Evolutionary conservation across 805 yeast genomes (phyloP).

Genomic region (Dipodascopsis tothii): DNA sequence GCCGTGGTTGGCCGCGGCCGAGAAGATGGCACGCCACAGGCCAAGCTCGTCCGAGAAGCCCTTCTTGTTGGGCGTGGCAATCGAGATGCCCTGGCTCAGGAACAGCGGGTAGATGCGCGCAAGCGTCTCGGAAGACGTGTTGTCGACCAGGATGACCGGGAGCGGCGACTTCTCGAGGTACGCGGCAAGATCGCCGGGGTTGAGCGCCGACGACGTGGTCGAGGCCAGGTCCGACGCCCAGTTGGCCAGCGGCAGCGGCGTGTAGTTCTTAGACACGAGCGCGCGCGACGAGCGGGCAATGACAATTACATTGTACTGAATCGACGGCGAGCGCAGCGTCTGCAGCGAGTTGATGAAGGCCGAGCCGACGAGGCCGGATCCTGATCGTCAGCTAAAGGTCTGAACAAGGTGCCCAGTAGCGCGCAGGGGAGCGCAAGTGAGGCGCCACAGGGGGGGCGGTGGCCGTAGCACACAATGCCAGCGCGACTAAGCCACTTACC

Average conservation of each 20-base stretch:
- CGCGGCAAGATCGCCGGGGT: conserved; percentile 51
- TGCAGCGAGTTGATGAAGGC: conserved; percentile 67
- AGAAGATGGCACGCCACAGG: conserved; percentile 71
- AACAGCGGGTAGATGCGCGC: conserved; percentile 74
- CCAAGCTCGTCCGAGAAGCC: conserved; percentile 76
- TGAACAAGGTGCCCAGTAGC: no score
- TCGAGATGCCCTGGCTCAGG: conserved; percentile 69
- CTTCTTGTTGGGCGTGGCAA: conserved; percentile 97
- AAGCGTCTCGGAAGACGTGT: conserved; percentile 76
- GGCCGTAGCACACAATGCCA: background rate
- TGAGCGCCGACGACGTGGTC: conserved; percentile 40
- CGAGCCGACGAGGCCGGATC: conserved; percentile 93
- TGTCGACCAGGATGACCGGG: conserved; percentile 85
- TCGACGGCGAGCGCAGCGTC: conserved; percentile 35
- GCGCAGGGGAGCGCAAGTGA: no score
- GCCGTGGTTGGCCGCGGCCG: conserved; percentile 36
- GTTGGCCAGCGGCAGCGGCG: conserved; percentile 56
- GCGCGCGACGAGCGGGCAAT: conserved; percentile 72
- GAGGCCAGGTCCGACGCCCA: conserved; percentile 50
- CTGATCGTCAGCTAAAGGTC: conserved; percentile 32
- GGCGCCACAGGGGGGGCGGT: no score
- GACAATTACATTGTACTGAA: conserved; percentile 68
- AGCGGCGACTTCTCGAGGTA: conserved; percentile 57
- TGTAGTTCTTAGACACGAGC: conserved; percentile 57
- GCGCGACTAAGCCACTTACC: conserved; percentile 35